A percentile compares a stretch with the other conserved stretches of the same genome.
Conservation (phyloP, 306 rosid genomes). For the Casuarina equisetifolia region DNA sequence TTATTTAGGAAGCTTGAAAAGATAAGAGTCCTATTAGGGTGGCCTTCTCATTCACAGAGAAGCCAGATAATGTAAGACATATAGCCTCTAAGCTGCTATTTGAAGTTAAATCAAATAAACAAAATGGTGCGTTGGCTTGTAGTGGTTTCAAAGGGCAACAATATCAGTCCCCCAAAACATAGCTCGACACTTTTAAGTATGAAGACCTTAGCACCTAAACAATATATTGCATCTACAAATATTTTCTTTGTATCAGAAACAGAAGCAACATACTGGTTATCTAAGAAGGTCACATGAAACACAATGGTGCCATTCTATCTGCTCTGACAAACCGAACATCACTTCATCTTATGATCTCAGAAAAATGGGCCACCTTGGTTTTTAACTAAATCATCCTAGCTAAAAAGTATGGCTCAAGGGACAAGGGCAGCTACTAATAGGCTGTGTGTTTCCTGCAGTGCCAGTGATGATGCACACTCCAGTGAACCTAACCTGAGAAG, state of each 20-base stretch:
- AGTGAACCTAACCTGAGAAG: slow-evolving; percentile 7
- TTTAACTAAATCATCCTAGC: neutral
- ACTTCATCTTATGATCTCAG: neutral
- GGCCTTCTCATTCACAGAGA: slow-evolving; percentile 28
- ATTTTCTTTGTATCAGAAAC: neutral
- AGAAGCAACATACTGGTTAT: neutral
- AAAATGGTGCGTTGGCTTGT: neutral
- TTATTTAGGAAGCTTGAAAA: slow-evolving; percentile 9
- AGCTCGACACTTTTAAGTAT: neutral
- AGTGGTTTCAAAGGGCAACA: neutral
- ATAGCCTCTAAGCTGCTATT: neutral
- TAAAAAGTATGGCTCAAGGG: neutral
- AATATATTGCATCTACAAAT: neutral
- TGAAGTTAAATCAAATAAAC: neutral
- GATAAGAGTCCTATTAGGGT: neutral
- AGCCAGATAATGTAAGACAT: slow-evolving; percentile 3
- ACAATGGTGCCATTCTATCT: neutral
- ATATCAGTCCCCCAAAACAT: neutral
- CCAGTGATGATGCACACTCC: neutral
- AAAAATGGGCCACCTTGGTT: neutral
- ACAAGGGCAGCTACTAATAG: neutral
- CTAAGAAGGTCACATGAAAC: neutral
- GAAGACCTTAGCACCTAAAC: slow-evolving; percentile 4
- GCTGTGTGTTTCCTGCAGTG: slow-evolving; percentile 2
- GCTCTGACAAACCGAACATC: neutral